Base-by-base conservation (phyloP, 805 yeast genomes). In the Candida railenensis region DNA sequence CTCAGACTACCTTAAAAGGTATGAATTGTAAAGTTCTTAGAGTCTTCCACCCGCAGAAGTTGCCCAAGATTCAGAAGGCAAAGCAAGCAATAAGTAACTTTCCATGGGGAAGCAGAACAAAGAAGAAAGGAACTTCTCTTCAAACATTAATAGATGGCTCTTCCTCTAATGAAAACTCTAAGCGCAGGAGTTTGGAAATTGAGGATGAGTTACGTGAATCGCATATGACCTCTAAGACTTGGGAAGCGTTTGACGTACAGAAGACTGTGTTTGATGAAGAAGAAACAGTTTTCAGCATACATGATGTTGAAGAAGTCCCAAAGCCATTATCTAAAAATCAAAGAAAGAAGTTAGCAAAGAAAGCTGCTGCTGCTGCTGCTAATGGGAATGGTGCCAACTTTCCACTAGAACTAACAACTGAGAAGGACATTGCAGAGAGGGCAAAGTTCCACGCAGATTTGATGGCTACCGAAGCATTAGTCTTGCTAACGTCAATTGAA, bases 401-500 rank as follows among this genome's bases (percentile, higher is more conserved):
- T 34, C 45, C 45, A 8, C 20, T 42, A 7, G 45, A 42, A 12
- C 14, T 42, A 9, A 15, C 25, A 16, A 36, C 50, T 14, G 45
- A 46, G 15, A 39, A 40, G 19, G 54, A 50, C 16, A 36, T 46
- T 20, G 44, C 47, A 37, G 50, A 50, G 32, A 44, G 48, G 8
- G 48, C 59, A 56, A 57, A 58, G 47, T 69, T 73, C 54, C 57
- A 67, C 36, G 53, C 52, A n/a, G 59, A 62, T 28, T 58, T 73
- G 28, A 58, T 58, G 52, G 48, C 63, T 14, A 72, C 77, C 0
- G 76, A 72, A 49, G 77, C 77, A 7, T 53, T 72, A 19, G 66
- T 69, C 1, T 51, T 72, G 28, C 51, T 72, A n/a, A 69, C 75
- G 3, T 42, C 53, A 8, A 60, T 73, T 32, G 66, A 68, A 18